A percentile compares a stretch with the other conserved stretches of the same genome.
These are phyloP conservation scores for Quercus dentata DNA, from an alignment of 306 rosid species.

Conservation along the genomic window DNA sequence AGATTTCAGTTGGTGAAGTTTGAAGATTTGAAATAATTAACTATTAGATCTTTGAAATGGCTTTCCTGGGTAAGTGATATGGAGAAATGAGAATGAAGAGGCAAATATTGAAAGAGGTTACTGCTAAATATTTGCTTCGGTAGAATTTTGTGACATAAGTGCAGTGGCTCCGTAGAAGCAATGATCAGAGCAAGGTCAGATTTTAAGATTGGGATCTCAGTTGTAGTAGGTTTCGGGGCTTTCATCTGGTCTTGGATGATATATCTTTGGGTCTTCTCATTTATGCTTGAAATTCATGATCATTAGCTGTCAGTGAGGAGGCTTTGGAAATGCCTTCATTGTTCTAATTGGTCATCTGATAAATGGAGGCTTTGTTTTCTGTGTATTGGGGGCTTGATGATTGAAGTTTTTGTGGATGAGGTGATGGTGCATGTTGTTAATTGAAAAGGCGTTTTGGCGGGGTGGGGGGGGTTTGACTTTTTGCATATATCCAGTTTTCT, in stretches of 20 bases:
- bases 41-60: neutral
- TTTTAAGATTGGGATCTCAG: neutral
- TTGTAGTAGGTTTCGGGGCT: neutral
- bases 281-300: neutral
- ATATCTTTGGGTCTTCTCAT: neutral
- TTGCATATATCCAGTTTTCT: neutral
- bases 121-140: neutral
- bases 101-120: neutral
- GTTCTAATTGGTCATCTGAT: too few relatives aligned
- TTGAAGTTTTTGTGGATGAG: too few relatives aligned
- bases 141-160: neutral
- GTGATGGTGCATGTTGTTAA: too few relatives aligned
- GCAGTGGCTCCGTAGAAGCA: neutral
- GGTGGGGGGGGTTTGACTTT: neutral
- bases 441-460: too few relatives aligned
- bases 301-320: neutral
- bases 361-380: too few relatives aligned
- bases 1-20: neutral
- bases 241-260: neutral
- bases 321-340: neutral
- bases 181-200: neutral
- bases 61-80: neutral
- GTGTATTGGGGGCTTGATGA: too few relatives aligned
- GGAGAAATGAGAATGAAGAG: neutral
- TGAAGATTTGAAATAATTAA: neutral